These are phyloP conservation scores for Arabidopsis suecica DNA, from an alignment of 345 rosid genomes.

Conservation along the genomic window DNA sequence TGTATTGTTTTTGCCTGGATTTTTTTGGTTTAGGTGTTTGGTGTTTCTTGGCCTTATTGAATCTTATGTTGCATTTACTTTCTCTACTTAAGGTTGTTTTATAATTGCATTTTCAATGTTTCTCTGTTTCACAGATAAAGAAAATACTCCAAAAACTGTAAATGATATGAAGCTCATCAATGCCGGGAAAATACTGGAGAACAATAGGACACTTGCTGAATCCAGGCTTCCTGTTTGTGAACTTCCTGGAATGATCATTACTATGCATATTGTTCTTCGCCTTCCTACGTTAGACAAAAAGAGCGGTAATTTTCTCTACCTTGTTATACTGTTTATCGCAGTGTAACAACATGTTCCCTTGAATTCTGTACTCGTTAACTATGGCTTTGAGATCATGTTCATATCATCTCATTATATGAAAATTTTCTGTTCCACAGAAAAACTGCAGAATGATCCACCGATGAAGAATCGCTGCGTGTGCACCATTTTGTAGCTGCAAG, in stretches of 20 bases:
- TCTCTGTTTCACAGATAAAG: conserved; percentile 54
- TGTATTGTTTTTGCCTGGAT: background rate
- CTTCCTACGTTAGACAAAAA: conserved; percentile 67
- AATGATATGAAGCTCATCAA: conserved; percentile 77
- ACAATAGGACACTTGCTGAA: conserved; percentile 73
- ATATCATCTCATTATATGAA: conserved; percentile 10
- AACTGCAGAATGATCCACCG: conserved; percentile 52
- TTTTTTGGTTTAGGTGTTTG: conserved; percentile 9
- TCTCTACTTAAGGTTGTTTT: conserved; percentile 16
- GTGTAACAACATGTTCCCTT: background rate
- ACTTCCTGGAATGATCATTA: conserved; percentile 68
- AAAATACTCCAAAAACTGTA: conserved; percentile 62
- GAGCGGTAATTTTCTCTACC: conserved; percentile 47
- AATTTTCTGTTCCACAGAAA: conserved; percentile 49
- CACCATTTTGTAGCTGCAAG: conserved; percentile 63
- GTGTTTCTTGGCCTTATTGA: conserved; percentile 7
- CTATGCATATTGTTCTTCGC: conserved; percentile 86
- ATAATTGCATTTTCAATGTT: conserved; percentile 28
- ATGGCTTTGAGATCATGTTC: conserved; percentile 23
- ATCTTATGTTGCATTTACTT: background rate
- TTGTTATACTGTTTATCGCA: background rate
- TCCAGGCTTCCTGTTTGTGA: conserved; percentile 67
- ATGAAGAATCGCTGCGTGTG: conserved; percentile 62
- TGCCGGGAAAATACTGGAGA: conserved; percentile 78
- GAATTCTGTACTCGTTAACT: background rate